These are phyloP conservation scores for Rubia yunnanensis DNA, from an alignment of 257 asterid genomes.

Conservation along the genomic window DNA sequence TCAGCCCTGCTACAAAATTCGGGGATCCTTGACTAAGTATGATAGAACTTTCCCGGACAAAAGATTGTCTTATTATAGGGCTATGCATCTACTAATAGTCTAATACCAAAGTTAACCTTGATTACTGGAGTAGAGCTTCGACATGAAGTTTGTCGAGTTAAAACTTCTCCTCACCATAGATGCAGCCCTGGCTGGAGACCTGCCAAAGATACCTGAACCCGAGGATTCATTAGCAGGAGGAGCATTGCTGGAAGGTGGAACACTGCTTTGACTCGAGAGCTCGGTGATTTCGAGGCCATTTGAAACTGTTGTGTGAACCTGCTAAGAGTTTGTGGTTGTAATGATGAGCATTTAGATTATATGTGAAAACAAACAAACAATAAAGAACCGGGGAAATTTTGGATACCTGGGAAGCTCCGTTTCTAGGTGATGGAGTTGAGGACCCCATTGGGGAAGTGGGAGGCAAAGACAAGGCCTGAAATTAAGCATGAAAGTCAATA, in stretches of 20 bases:
- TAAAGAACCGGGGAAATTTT: neutral
- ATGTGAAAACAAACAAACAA: neutral
- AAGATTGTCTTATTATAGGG: conserved; percentile 7
- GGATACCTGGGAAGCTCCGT: conserved; percentile 35
- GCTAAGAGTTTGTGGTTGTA: neutral
- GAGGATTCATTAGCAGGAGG: conserved; percentile 18
- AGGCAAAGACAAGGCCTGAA: conserved; percentile 54
- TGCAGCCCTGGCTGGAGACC: conserved; percentile 25
- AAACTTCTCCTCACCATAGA: conserved; percentile 44
- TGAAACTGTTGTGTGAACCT: conserved; percentile 6
- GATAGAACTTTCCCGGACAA: conserved; percentile 8
- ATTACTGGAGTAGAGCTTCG: conserved; percentile 32
- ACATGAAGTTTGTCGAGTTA: no score
- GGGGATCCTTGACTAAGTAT: conserved; percentile 10
- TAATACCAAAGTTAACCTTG: neutral
- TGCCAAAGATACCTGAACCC: conserved; percentile 29
- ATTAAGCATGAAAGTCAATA: conserved; percentile 8
- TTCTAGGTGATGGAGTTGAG: conserved; percentile 52
- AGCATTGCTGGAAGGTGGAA: conserved; percentile 16
- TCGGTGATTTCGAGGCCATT: conserved; percentile 22
- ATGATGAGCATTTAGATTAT: neutral
- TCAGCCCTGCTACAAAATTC: conserved; percentile 31
- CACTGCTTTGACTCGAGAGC: conserved; percentile 20
- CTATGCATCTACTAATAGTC: neutral
- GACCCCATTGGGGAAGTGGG: conserved; percentile 32